A percentile compares a stretch with the other conserved stretches of the same genome.
phyloP scores from a whole-genome alignment of 306 rosid species.

The Vigna unguiculata region DNA sequence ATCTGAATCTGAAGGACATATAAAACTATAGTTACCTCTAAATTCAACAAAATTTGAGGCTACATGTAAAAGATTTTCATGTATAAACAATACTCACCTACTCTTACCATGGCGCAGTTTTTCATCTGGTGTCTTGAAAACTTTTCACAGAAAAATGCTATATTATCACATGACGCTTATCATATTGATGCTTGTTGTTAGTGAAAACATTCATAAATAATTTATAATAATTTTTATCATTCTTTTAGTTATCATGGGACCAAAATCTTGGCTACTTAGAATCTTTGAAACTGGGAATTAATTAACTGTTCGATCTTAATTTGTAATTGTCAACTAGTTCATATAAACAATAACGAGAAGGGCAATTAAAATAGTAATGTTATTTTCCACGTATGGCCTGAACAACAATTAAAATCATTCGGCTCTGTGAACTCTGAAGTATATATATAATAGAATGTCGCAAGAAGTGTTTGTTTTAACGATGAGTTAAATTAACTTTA shows the following conservation, averaged over 20 bases:
- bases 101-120: background rate
- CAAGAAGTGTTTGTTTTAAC: background rate
- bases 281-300: background rate
- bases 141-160: background rate
- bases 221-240: background rate
- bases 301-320: background rate
- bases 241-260: background rate
- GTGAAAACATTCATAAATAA: background rate
- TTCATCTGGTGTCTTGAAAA: background rate
- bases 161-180: background rate
- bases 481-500: background rate
- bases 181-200: background rate
- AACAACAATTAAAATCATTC: conserved; percentile 1
- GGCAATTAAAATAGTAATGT: background rate
- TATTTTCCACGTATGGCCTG: no score
- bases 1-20: background rate
- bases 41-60: background rate
- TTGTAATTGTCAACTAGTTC: background rate
- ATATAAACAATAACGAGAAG: background rate
- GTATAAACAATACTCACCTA: background rate
- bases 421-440: background rate
- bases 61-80: background rate
- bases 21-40: background rate
- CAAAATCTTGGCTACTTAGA: background rate
- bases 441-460: background rate